Conservation (phyloP, 2,329 filamentous ascomycete genomes). For the Xylariales sp. region DNA sequence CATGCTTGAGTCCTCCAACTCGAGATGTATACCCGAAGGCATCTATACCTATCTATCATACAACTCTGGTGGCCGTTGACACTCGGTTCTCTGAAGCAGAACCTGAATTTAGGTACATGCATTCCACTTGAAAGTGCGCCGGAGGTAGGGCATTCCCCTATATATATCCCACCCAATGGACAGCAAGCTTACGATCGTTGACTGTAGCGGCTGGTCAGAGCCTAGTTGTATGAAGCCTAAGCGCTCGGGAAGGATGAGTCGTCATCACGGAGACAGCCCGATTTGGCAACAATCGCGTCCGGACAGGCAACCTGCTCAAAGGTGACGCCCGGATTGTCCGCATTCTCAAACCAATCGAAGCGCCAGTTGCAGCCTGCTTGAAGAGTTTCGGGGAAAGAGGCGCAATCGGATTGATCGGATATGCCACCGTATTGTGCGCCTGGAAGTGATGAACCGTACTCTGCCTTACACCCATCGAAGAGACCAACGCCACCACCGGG, state of each 20-base stretch:
- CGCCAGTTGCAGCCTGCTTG: conserved; percentile 46
- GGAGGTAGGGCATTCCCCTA: too few species aligned
- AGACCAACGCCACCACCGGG: conserved; percentile 45
- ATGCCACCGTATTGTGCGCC: conserved; percentile 45
- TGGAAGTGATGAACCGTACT: conserved; percentile 34
- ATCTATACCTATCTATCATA: too few species aligned
- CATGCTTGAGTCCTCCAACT: too few species aligned
- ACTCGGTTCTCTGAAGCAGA: too few species aligned
- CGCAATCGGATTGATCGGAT: conserved; percentile 35
- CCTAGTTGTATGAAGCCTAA: too few species aligned
- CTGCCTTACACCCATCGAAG: conserved; percentile 38
- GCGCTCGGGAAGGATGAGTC: conserved; percentile 17
- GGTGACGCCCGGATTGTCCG: conserved; percentile 41
- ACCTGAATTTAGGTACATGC: too few species aligned
- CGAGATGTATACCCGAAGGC: too few species aligned
- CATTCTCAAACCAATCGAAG: conserved; percentile 47
- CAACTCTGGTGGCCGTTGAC: too few species aligned
- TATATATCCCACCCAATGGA: too few species aligned
- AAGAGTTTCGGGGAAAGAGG: conserved; percentile 36
- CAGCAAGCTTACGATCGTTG: too few species aligned
- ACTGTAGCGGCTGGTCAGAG: too few species aligned
- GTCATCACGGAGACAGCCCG: conserved; percentile 30
- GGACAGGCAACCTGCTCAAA: conserved; percentile 46
- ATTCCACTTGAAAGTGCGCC: too few species aligned
- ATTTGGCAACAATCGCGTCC: conserved; percentile 36